These are phyloP conservation scores for Trichophyton verrucosum DNA, from an alignment of 2,329 filamentous ascomycete species.

Conservation along the genomic window DNA sequence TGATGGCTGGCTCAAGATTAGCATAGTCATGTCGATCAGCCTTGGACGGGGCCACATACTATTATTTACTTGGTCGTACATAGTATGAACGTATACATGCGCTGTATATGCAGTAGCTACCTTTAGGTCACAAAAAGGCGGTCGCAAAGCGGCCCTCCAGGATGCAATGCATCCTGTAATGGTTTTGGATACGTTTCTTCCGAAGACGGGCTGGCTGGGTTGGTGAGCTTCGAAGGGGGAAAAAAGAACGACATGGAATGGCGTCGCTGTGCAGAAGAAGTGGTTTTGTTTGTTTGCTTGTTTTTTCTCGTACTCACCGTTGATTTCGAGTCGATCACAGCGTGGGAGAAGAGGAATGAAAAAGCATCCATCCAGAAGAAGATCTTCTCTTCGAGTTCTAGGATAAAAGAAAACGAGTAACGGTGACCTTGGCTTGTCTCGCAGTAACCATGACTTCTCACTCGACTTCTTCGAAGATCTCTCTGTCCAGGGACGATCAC, in stretches of 20 bases:
- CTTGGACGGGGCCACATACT: not conserved
- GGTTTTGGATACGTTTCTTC: not conserved
- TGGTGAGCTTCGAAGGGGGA: not conserved
- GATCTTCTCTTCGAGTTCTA: not conserved
- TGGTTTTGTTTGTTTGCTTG: too few species aligned
- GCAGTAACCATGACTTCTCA: not conserved
- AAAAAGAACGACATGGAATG: not conserved
- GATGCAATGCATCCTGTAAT: not conserved
- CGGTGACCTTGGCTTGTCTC: not conserved
- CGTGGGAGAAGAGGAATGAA: not conserved
- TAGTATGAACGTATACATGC: not conserved
- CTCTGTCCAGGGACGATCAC: constrained; percentile 1
- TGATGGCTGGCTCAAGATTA: not conserved
- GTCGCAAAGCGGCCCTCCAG: not conserved
- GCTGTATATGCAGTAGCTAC: not conserved
- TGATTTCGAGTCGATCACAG: not conserved
- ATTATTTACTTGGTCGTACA: constrained; percentile 1
- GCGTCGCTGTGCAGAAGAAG: not conserved
- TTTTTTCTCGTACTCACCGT: not conserved
- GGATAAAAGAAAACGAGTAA: not conserved
- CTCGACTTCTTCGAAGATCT: not conserved
- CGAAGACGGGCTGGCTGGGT: not conserved
- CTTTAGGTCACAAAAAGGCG: not conserved
- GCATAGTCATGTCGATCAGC: not conserved
- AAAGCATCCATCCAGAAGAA: not conserved